Evolutionary conservation across 2,329 filamentous ascomycete species (phyloP).

Genomic region (Mariannaea sp.): DNA sequence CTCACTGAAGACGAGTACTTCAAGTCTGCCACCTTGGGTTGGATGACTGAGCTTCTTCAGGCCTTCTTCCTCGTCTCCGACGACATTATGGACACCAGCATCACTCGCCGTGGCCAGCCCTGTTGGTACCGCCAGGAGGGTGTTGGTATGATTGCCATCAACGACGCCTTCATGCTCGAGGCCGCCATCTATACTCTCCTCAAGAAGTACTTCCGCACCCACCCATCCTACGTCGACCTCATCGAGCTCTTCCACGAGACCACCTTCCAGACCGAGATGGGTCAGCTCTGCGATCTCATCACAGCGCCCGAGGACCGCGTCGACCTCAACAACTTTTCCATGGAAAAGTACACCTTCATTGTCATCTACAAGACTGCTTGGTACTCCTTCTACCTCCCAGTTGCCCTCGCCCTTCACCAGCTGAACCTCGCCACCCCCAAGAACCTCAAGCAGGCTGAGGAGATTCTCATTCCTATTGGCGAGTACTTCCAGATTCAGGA

Average conservation of each 20-base stretch:
- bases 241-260: constrained; percentile 96
- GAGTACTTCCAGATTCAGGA: constrained; percentile 99
- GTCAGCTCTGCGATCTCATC: constrained; percentile 91
- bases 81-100: constrained; percentile 97
- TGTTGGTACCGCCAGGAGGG: constrained; percentile 94
- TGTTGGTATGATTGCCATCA: constrained; percentile 96
- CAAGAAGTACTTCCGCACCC: constrained; percentile 89
- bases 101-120: constrained; percentile 90
- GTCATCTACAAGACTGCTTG: constrained; percentile 99
- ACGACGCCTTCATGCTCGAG: constrained; percentile 97
- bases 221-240: constrained; percentile 87
- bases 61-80: constrained; percentile 98
- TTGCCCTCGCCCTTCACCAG: constrained; percentile 87
- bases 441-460: constrained; percentile 87
- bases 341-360: constrained; percentile 96
- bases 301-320: constrained; percentile 94
- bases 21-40: constrained; percentile 84
- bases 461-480: constrained; percentile 94
- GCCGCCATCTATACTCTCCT: constrained; percentile 86
- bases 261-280: constrained; percentile 91
- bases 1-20: constrained; percentile 86
- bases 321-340: constrained; percentile 91
- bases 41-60: constrained; percentile 97
- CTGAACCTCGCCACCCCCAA: constrained; percentile 81
- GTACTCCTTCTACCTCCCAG: constrained; percentile 98